Base-by-base conservation (phyloP, 2,329 filamentous ascomycete species). In the Ceratocystiopsis sp. region DNA sequence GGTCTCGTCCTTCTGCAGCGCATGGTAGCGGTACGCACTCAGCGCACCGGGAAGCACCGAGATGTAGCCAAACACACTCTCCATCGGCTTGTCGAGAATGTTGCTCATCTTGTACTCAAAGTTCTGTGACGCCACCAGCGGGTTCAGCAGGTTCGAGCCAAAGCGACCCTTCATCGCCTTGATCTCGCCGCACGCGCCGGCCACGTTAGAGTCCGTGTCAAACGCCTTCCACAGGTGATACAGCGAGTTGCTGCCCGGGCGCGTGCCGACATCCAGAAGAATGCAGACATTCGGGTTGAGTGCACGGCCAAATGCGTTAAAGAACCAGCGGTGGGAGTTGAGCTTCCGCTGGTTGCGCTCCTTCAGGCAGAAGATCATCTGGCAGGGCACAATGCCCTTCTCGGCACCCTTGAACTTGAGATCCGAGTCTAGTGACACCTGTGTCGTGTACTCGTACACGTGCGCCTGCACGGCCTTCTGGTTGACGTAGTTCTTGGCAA, bases 41-140 rank as follows among this genome's bases (percentile, higher is more conserved):
- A 98, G 94, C 45, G 91, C 91, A 66, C 91, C 91, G 1, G 91
- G 91, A 56, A 98, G 69, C 55, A 98, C 91, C 38, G 84, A 85
- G 57, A 98, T 96, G 64, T 96, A 98, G 39, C 91, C 91, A 60
- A 98, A 98, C 0, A 89, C 84, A 4, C 89, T 96, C 59, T 98
- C 91, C 36, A 98, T 67, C 2, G 91, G 91, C 65, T 98, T 98
- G 61, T 98, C 91, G 38, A 98, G 72, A 57, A 98, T 98, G 57
- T 98, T 98, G 60, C 85, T 94, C 82, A 98, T 94, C 71, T 98
- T 98, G 72, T 98, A 98, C 66, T 98, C 91, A 54, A 98, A 98
- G 57, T 98, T 98, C 56, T 98, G 91, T 1, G 87, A 87, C 2
- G 91, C 91, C 18, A 98, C 84, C 5, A 98, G 72, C 0, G 91